These are phyloP conservation scores for Paraleonurus japonicus DNA, from an alignment of 257 asterid species.

Conservation along the genomic window DNA sequence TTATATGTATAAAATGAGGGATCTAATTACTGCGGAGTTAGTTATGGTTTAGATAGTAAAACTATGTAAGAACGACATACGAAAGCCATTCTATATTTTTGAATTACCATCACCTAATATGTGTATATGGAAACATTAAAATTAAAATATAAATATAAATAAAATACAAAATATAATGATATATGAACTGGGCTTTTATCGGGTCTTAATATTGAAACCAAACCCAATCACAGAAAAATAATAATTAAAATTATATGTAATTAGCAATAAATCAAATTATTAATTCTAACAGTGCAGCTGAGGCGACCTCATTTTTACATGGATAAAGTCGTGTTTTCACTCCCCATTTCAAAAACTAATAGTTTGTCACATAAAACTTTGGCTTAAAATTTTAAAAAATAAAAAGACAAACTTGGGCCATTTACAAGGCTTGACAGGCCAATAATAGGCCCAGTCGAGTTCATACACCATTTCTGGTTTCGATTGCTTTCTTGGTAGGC, in stretches of 20 bases:
- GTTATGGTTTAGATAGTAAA: no score
- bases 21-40: no score
- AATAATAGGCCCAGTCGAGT: neutral
- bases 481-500: neutral
- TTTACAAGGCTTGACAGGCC: neutral
- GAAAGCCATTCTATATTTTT: no score
- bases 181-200: no score
- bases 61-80: no score
- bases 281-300: neutral
- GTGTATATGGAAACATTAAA: no score
- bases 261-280: neutral
- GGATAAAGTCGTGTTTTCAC: neutral
- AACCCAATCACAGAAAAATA: neutral
- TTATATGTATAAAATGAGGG: no score
- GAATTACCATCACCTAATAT: no score
- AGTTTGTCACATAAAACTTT: neutral
- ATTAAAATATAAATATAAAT: no score
- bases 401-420: neutral
- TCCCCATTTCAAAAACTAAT: neutral
- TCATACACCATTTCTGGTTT: neutral
- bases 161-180: no score
- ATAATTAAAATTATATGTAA: neutral
- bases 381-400: neutral
- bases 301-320: neutral
- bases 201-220: neutral